Conservation (phyloP, 148 eudicot genomes). For the Persicaria maculosa region DNA sequence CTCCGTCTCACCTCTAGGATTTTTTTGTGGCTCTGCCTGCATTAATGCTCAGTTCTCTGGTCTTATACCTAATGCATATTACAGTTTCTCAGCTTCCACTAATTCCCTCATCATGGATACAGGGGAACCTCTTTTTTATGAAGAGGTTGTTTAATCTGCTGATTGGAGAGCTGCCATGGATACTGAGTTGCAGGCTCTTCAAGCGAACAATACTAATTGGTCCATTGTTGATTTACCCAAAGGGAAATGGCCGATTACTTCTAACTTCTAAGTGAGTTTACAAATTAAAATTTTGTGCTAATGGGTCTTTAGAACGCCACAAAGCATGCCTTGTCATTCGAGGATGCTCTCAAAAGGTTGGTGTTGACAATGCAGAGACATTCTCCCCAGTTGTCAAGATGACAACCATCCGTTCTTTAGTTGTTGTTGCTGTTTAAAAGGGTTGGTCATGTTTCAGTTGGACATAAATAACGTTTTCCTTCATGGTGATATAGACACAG, state of each 20-base stretch:
- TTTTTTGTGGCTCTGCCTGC: too few relatives aligned
- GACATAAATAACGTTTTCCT: too few relatives aligned
- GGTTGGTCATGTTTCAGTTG: too few relatives aligned
- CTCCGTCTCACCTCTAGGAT: neutral
- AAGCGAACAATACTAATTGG: too few relatives aligned
- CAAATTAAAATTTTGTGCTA: neutral
- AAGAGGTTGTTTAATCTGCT: neutral
- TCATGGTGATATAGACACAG: too few relatives aligned
- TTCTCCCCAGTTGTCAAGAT: neutral
- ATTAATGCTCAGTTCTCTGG: too few relatives aligned
- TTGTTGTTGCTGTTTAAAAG: too few relatives aligned
- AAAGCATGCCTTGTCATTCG: neutral
- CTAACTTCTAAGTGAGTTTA: neutral
- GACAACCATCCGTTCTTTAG: neutral
- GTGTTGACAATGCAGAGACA: neutral
- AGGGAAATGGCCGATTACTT: neutral
- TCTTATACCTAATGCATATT: neutral
- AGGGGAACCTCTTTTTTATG: neutral
- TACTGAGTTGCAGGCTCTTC: neutral
- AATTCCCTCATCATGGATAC: neutral
- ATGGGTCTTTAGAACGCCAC: neutral
- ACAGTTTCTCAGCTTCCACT: neutral
- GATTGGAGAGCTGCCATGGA: neutral
- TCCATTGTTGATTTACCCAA: neutral
- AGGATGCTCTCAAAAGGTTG: neutral